Evolutionary conservation across 768 basidiomycete species (phyloP).

Genomic region (Russula sp.): DNA sequence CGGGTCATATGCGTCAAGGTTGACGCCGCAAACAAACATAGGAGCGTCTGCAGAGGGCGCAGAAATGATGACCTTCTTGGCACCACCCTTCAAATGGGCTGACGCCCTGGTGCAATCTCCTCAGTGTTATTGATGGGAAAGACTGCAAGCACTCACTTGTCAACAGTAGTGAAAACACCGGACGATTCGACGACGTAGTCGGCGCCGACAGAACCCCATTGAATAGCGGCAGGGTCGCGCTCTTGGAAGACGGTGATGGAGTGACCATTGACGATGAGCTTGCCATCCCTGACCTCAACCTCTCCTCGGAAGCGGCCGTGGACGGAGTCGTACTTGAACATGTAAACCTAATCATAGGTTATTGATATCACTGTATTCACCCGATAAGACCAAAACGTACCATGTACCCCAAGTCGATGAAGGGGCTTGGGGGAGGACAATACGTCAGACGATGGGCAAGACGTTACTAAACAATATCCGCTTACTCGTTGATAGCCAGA

Average conservation of each 20-base stretch:
- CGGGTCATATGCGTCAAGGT: conserved; percentile 87
- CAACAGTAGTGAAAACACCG: conserved; percentile 95
- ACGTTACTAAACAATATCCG: background rate
- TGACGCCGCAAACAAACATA: conserved; percentile 94
- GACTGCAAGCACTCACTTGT: conserved; percentile 51
- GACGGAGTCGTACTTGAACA: conserved; percentile 97
- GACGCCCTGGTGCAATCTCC: conserved; percentile 50
- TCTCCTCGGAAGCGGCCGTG: conserved; percentile 89
- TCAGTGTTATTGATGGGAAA: background rate
- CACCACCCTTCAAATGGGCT: conserved; percentile 94
- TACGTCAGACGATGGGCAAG: background rate
- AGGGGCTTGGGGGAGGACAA: conserved; percentile 60
- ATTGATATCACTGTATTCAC: background rate
- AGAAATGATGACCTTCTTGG: conserved; percentile 99
- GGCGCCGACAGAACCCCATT: conserved; percentile 76
- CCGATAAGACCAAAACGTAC: conserved; percentile 36
- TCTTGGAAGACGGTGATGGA: conserved; percentile 74
- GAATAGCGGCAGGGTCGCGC: conserved; percentile 80
- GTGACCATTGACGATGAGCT: conserved; percentile 82
- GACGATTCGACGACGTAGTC: conserved; percentile 97
- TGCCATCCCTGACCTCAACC: conserved; percentile 77
- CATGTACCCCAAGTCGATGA: conserved; percentile 98
- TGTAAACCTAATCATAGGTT: conserved; percentile 63
- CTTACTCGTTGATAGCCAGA: conserved; percentile 92
- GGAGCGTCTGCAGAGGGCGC: conserved; percentile 96